Evolutionary conservation across 2,329 filamentous ascomycete genomes (phyloP), one percentile per base, ranked within the genome.

Genomic region (Sclerotinia sclerotiorum): DNA sequence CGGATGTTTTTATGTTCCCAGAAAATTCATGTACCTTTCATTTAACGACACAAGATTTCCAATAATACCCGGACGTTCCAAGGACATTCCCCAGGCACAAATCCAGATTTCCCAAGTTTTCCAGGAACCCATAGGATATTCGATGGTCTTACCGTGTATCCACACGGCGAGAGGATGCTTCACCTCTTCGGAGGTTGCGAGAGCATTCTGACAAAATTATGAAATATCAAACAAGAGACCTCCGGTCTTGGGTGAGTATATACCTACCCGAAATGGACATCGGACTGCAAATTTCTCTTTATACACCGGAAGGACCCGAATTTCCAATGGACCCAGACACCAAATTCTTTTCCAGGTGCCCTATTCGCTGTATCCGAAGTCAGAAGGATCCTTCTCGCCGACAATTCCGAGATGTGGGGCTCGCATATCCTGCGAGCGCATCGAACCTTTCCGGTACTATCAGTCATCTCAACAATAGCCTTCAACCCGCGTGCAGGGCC

Each of bases 11-110:
- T 69, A 73, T 77, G 75, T 77, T 69, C 70, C 73, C 52, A 69
- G 73, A 75, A 73, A 72, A 65, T 35, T 54, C 48, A 72, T 77
- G 75, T 77, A 65, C 69, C 70, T 73, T 72, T 68, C 44, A 68
- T 51, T 63, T 65, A 54, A 63, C 65, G 61, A 69, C 49, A 63
- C 54, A 71, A 70, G 68, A 68, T 63, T 70, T 39, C 58, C 62
- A 61, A 39, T 51, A n/a, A 29, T 54, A 29, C 54, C 62, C 63
- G 67, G 67, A 69, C 51, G 39, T 60, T 66, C 67, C 67, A 61
- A 44, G 54, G 67, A 60, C 21, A 27, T 69, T 55, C 29, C 29
- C 55, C 29, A 54, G 62, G 52, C 67, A 64, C 51, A 44, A 48
- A 29, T 58, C 62, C 61, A 51, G 27, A 46, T 67, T 39, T 66